Evolutionary conservation across 2,329 filamentous ascomycete species (phyloP), one percentile per base, ranked within the genome.

Genomic region (Aspergillus cejpii): DNA sequence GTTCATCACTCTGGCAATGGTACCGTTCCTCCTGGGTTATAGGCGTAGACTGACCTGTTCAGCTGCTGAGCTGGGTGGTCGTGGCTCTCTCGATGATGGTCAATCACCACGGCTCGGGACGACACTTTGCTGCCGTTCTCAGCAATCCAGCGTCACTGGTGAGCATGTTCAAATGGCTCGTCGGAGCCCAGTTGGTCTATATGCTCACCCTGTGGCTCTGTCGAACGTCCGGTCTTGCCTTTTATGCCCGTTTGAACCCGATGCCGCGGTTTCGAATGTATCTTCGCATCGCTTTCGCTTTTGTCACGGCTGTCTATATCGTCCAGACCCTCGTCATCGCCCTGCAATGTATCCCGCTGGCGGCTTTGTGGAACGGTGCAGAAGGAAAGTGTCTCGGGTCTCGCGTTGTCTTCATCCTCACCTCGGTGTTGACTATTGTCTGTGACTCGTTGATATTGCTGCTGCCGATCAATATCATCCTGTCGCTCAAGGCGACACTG

Each of bases 261-360:
- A 53, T 56, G 49, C 54, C 54, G 1, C 43, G 17, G 12, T 50
- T 45, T 23, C 26, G 37, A 7, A 11, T 45, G 1, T 50, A 50
- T 12, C 31, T 50, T 2, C 42, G 43, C 0, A 21, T 45, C 3
- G 42, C 54, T 1, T 47, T 52, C 20, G 51, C 29, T 1, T 56
- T 54, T 36, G 47, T 56, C 7, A 52, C 49, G 3, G 45, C 50
- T 3, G 54, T 54, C 2, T 51, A 41, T 17, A 14, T 55, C 12
- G 38, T 47, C 3, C 54, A 56, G 45, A 46, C 44, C 1, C 45
- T 56, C 1, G 45, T 56, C 19, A 56, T 55, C 34, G 51, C 44
- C 3, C 41, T 56, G 12, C 54, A 54, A 36, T 56, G 54, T n/a
- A 46, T 56, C 28, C 54, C 54, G 3, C 45, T 56, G 3, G 37